Percentiles rank a stretch among this genome's conserved stretches.
Conservation (phyloP, 495 filamentous ascomycete genomes). For the Hypoxylon fragiforme region DNA sequence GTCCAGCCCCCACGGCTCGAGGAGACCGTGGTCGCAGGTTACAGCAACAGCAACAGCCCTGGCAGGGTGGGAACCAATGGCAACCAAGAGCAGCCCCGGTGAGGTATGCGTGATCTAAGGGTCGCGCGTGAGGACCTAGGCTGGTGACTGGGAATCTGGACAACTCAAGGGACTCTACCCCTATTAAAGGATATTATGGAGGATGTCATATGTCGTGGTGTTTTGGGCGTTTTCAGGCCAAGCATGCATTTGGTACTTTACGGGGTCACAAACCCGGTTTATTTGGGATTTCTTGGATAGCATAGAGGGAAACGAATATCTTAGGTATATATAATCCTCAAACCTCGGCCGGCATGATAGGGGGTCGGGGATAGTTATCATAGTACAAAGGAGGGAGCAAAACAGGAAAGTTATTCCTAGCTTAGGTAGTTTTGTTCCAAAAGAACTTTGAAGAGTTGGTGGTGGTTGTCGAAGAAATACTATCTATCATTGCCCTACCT, state of each 20-base stretch:
- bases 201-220: slow-evolving; percentile 23
- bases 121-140: slow-evolving; percentile 16
- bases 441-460: too few species aligned
- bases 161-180: background rate
- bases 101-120: slow-evolving; percentile 32
- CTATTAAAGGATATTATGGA: slow-evolving; percentile 18
- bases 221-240: slow-evolving; percentile 21
- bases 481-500: too few species aligned
- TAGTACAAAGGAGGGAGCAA: slow-evolving; percentile 1
- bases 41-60: slow-evolving; percentile 29
- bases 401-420: too few species aligned
- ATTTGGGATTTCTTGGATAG: slow-evolving; percentile 19
- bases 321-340: slow-evolving; percentile 18
- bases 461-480: too few species aligned
- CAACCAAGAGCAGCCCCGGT: slow-evolving; percentile 16
- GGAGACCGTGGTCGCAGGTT: slow-evolving; percentile 2
- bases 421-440: too few species aligned
- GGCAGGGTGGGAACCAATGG: slow-evolving; percentile 23
- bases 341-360: background rate
- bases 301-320: slow-evolving; percentile 4
- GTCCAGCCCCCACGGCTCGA: slow-evolving; percentile 16
- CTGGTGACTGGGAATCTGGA: slow-evolving; percentile 31
- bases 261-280: slow-evolving; percentile 13
- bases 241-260: slow-evolving; percentile 14
- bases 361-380: slow-evolving; percentile 2